Evolutionary conservation across 2,329 filamentous ascomycete genomes (phyloP), one percentile per base, ranked within the genome.

Genomic region (Coniochaeta pulveracea): DNA sequence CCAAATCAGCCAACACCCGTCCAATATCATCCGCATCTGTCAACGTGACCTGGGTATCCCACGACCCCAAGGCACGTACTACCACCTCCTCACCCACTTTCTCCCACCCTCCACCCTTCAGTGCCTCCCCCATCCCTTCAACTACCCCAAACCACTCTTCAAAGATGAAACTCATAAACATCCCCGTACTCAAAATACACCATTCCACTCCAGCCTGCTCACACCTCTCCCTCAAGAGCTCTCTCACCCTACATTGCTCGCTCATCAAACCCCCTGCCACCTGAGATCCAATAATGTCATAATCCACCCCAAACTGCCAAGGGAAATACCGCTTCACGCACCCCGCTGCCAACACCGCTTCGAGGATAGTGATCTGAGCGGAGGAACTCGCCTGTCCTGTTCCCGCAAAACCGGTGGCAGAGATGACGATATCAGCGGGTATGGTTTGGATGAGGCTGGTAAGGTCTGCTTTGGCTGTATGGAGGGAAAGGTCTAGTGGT

Each of bases 141-240:
- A 31, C 28, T 4, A 31, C n/a, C 4, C 18, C 18, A 31, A 31
- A 7, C 28, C 28, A 31, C 18, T 31, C 28, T 19, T 31, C 28
- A 31, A 31, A 31, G 18, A 31, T 19, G 22, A 31, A 22, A 22
- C 28, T 31, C 28, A 31, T 31, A 18, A 31, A 31, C 11, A 31
- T 31, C 10, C 28, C 28, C 28, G 28, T 31, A 9, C 28, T 31
- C 5, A 31, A 17, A 31, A 31, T 21, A 11, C n/a, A 14, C 28
- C 28, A 31, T 19, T 31, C 28, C 28, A 31, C 28, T 14, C 28
- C 28, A 3, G 28, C 28, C 6, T 17, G 18, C n/a, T 19, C 28
- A 6, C 12, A n/a, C 18, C 17, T 12, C 28, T 31, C 28, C 5
- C 28, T 5, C 28, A 31, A 19, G 18, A 31, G 16, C 10, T 4